These are phyloP conservation scores for Trametes coccinea DNA, from an alignment of 768 basidiomycete genomes.

Conservation along the genomic window DNA sequence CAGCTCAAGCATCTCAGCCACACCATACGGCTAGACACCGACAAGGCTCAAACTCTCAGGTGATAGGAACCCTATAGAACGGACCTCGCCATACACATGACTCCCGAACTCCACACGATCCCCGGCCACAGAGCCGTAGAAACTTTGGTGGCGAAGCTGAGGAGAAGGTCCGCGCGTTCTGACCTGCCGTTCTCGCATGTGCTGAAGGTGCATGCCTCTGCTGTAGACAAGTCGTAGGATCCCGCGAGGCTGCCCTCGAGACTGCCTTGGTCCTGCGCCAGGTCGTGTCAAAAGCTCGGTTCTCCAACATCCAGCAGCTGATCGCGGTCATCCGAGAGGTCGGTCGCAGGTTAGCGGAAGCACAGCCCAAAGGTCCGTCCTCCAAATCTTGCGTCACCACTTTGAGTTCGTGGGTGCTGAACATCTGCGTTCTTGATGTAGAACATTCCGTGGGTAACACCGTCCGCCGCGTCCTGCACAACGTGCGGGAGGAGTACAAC, in stretches of 20 bases:
- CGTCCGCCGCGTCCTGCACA: conserved; percentile 87
- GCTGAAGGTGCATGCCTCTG: background rate
- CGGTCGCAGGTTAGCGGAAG: conserved; percentile 80
- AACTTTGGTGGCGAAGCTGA: conserved; percentile 64
- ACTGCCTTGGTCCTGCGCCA: conserved; percentile 87
- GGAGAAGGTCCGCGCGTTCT: conserved; percentile 59
- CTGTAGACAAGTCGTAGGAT: conserved; percentile 86
- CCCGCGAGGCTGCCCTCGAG: conserved; percentile 84
- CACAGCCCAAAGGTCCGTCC: conserved; percentile 87
- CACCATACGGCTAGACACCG: background rate
- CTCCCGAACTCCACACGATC: conserved; percentile 38
- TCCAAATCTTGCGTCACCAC: background rate
- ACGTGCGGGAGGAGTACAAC: conserved; percentile 93
- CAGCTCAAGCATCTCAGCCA: background rate
- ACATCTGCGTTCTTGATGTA: conserved; percentile 34
- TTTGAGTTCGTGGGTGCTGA: background rate
- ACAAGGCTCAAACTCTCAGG: too few species aligned
- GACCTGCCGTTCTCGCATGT: conserved; percentile 8
- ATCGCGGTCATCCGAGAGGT: conserved; percentile 76
- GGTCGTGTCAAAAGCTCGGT: conserved; percentile 84
- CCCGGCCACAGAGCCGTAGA: conserved; percentile 65
- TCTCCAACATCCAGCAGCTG: conserved; percentile 84
- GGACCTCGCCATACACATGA: conserved; percentile 39
- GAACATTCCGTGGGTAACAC: conserved; percentile 97
- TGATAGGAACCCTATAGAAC: too few species aligned